Base-by-base conservation (phyloP, 129 eudicot species). In the Chrysanthemum lavandulifolium region DNA sequence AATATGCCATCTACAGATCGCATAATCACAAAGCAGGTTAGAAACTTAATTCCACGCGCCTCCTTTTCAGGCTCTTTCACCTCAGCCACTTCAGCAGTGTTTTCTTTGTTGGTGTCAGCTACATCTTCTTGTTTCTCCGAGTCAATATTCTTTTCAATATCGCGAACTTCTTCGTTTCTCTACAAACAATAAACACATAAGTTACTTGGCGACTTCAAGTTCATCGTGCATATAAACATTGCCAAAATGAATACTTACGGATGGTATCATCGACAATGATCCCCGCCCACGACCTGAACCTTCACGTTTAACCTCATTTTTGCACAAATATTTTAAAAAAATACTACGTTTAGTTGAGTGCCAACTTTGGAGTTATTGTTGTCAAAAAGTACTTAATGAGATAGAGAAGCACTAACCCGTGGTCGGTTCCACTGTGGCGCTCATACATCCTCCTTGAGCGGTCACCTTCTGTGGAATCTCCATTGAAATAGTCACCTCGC, bases 371-470 rank as follows among this genome's bases (percentile, higher is more conserved):
- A 27, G 31, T 27, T 27, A 27, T 3, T 27, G 31, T 3, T 27
- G 31, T 27, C 31, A 27, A 27, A 27, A 27, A 27, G 31, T 3
- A 27, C 31, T 27, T 27, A 27, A 27, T 27, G 31, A 27, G 31
- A 27, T 27, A 25, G 3, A 25, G 29, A 1, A 25, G 29, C 3
- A 25, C 29, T 25, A 25, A 25, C 29, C 29, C 2, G 3, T 2
- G 29, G 29, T 2, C 29, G 29, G 29, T 25, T 25, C 29, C 29
- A 25, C 98, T 92, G 66, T 79, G 96, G 23, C 98, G 91, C 13
- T 89, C 98, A 66, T 72, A 87, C 2, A 50, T 61, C 85, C 98
- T 92, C 21, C 96, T 76, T 8, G 96, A 86, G 31, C 97, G 88
- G 60, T 88, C 97, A 40, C 96, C 91, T 2, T 92, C 96, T 3